A percentile compares a stretch with the other conserved stretches of the same genome.
Evolutionary conservation across 352 stramenopile genomes (phyloP).

Genomic region (Aphanomyces euteiches): DNA sequence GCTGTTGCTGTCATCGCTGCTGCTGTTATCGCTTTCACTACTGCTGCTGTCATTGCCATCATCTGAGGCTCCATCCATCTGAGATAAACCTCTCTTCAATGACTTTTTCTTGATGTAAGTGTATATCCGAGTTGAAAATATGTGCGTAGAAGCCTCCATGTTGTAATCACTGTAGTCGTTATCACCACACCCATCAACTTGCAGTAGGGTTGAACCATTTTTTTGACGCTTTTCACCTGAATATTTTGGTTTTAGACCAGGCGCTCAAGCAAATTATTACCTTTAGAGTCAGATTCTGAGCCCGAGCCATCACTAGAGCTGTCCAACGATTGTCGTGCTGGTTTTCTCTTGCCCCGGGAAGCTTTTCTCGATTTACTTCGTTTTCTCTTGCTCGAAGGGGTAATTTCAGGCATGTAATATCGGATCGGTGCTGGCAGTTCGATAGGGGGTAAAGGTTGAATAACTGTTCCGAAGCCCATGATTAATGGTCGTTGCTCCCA

Average conservation of each 20-base stretch:
- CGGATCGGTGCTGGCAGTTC: constrained; percentile 53
- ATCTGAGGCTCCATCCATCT: constrained; percentile 31
- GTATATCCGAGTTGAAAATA: not conserved
- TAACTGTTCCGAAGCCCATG: constrained; percentile 78
- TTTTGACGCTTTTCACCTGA: no score
- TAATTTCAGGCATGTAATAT: constrained; percentile 49
- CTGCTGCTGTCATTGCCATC: constrained; percentile 48
- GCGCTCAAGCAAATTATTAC: no score
- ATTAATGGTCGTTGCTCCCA: constrained; percentile 73
- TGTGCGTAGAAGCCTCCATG: no score
- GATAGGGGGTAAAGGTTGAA: constrained; percentile 59
- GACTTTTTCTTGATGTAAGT: not conserved
- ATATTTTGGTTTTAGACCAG: no score
- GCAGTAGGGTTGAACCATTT: no score
- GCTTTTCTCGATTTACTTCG: constrained; percentile 13
- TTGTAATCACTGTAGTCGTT: no score
- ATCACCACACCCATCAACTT: no score
- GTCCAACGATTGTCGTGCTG: not conserved
- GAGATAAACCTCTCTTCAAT: not conserved
- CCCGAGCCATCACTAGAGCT: not conserved
- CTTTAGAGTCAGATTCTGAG: no score
- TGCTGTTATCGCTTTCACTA: constrained; percentile 58
- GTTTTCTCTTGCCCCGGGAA: not conserved
- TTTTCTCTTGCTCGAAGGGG: constrained; percentile 44
- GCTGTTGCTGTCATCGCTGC: constrained; percentile 29